Percentiles rank a stretch among this genome's conserved stretches.
These are phyloP conservation scores for Cystobasidiaceae sp. DNA, from an alignment of 1,284 basidiomycete species.

Conservation along the genomic window DNA sequence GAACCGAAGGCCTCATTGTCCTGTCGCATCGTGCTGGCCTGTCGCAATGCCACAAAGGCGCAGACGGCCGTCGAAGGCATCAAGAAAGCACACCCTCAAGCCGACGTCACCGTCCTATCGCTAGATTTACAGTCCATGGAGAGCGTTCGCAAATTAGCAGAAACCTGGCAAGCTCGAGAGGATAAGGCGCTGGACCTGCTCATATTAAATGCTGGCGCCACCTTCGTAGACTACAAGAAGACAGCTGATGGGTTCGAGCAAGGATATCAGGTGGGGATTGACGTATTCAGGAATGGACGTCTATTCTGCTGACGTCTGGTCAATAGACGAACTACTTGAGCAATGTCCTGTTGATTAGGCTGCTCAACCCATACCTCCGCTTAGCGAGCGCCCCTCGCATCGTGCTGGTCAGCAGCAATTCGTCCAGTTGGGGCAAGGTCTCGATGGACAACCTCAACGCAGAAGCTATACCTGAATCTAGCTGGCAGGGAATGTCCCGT, in stretches of 20 bases:
- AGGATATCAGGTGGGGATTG: neutral
- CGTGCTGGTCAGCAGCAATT: constrained; percentile 3
- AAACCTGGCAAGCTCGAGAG: neutral
- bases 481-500: constrained; percentile 4
- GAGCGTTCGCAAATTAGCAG: constrained; percentile 3
- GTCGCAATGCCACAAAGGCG: constrained; percentile 7
- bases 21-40: constrained; percentile 17
- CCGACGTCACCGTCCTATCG: neutral
- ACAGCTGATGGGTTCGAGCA: constrained; percentile 11
- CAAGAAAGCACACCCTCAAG: neutral
- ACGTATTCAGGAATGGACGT: neutral
- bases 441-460: constrained; percentile 19
- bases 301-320: neutral
- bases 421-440: constrained; percentile 14
- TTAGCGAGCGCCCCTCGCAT: neutral
- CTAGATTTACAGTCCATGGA: neutral
- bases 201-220: constrained; percentile 11
- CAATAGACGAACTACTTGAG: constrained; percentile 18
- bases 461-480: constrained; percentile 2
- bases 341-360: constrained; percentile 9
- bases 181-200: neutral
- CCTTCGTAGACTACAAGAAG: constrained; percentile 7
- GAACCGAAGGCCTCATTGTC: neutral
- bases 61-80: constrained; percentile 4
- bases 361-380: constrained; percentile 5